A percentile compares a stretch with the other conserved stretches of the same genome.
Conservation (phyloP, 805 yeast species). For the Metschnikowia vanudenii region DNA sequence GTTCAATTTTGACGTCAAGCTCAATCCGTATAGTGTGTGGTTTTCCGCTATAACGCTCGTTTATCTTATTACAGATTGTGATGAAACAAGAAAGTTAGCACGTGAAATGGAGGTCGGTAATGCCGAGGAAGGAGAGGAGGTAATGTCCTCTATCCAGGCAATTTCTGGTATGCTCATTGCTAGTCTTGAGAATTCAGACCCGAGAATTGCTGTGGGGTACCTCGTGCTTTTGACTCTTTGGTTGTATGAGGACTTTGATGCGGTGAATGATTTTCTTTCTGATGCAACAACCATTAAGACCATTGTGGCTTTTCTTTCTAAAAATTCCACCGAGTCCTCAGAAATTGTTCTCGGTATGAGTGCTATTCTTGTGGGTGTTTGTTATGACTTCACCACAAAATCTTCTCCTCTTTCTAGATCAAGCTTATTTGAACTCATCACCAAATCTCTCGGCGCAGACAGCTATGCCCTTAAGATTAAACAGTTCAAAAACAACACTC, state of each 20-base stretch:
- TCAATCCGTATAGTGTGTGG: slow-evolving; percentile 88
- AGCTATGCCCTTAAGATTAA: slow-evolving; percentile 71
- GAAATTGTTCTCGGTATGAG: slow-evolving; percentile 70
- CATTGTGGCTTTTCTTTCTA: slow-evolving; percentile 59
- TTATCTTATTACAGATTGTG: slow-evolving; percentile 56
- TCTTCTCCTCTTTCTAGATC: slow-evolving; percentile 62
- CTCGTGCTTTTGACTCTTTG: slow-evolving; percentile 70
- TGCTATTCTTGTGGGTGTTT: slow-evolving; percentile 66
- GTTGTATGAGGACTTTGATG: slow-evolving; percentile 73
- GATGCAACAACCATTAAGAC: slow-evolving; percentile 68
- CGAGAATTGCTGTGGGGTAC: slow-evolving; percentile 76
- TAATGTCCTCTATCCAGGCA: slow-evolving; percentile 67
- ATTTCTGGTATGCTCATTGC: slow-evolving; percentile 71
- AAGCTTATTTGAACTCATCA: slow-evolving; percentile 60
- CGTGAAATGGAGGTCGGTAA: slow-evolving; percentile 55
- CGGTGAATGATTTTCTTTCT: slow-evolving; percentile 70
- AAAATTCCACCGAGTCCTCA: slow-evolving; percentile 47
- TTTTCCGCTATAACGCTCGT: slow-evolving; percentile 70
- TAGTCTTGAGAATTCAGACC: slow-evolving; percentile 58
- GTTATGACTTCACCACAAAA: slow-evolving; percentile 70
- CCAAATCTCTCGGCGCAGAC: slow-evolving; percentile 74
- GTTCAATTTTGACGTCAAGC: slow-evolving; percentile 57
- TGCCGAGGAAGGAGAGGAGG: slow-evolving; percentile 64
- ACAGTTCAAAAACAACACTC: slow-evolving; percentile 61
- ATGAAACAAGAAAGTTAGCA: slow-evolving; percentile 48